Evolutionary conservation across 441 rosid species (phyloP).

Genomic region (Sinapis alba): DNA sequence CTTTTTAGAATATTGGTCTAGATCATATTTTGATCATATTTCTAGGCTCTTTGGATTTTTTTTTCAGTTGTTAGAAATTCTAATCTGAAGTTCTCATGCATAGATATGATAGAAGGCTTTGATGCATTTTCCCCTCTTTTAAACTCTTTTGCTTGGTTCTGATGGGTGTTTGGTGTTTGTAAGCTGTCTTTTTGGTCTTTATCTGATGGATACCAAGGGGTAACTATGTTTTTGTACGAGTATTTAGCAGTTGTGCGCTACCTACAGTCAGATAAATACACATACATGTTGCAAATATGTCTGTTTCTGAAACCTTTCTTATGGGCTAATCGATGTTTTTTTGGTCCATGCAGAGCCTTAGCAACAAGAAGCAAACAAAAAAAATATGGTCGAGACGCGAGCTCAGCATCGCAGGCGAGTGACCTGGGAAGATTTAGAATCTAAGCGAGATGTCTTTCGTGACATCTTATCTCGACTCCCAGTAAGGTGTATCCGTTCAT

Average conservation of each 20-base stretch:
- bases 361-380: neutral
- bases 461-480: slow-evolving; percentile 26
- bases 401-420: neutral
- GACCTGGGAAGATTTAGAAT: slow-evolving; percentile 27
- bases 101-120: neutral
- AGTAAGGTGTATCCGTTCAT: slow-evolving; percentile 9
- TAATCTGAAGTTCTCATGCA: neutral
- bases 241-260: slow-evolving; percentile 16
- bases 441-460: neutral
- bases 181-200: slow-evolving; percentile 2
- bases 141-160: slow-evolving; percentile 15
- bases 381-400: slow-evolving; percentile 29
- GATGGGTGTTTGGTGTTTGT: neutral
- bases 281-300: neutral
- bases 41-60: neutral
- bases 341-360: slow-evolving; percentile 28
- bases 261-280: neutral
- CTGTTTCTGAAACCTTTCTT: neutral
- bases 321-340: slow-evolving; percentile 9
- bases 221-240: slow-evolving; percentile 11
- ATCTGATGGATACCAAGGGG: slow-evolving; percentile 7
- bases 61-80: neutral
- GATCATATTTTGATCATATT: neutral
- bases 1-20: neutral
- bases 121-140: slow-evolving; percentile 4